These are phyloP conservation scores for Rhodotorula paludigena DNA, from an alignment of 768 basidiomycete genomes.

Conservation along the genomic window DNA sequence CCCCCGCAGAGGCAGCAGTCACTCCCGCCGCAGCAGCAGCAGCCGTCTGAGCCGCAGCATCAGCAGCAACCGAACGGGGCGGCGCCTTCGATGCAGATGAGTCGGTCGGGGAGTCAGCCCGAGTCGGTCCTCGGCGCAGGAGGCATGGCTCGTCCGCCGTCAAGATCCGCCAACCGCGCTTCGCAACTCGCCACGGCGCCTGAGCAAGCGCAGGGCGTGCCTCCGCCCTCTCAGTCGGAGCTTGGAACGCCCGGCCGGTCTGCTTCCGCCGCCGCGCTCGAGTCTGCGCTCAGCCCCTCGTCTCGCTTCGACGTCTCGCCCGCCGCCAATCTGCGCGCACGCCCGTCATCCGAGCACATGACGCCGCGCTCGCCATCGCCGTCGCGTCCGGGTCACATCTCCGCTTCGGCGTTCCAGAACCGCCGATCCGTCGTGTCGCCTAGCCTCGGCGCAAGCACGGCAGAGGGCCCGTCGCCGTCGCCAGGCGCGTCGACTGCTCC, in stretches of 20 bases:
- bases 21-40: not conserved
- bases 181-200: not conserved
- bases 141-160: not conserved
- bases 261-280: constrained; percentile 23
- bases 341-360: not conserved
- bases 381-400: constrained; percentile 23
- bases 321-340: constrained; percentile 7
- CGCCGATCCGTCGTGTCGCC: constrained; percentile 5
- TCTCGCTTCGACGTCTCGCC: constrained; percentile 23
- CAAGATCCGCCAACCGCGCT: not conserved
- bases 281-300: constrained; percentile 12
- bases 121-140: not conserved
- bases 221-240: not conserved
- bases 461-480: no score
- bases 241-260: not conserved
- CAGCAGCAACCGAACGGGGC: no score
- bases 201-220: not conserved
- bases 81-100: no score
- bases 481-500: not conserved
- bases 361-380: not conserved
- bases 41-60: no score
- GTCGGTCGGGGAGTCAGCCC: not conserved
- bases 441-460: constrained; percentile 35
- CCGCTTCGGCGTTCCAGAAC: constrained; percentile 32
- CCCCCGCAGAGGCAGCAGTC: not conserved